Evolutionary conservation across 768 basidiomycete genomes (phyloP), one percentile per base, ranked within the genome.

Genomic region (Neoboletus subvelutipes): DNA sequence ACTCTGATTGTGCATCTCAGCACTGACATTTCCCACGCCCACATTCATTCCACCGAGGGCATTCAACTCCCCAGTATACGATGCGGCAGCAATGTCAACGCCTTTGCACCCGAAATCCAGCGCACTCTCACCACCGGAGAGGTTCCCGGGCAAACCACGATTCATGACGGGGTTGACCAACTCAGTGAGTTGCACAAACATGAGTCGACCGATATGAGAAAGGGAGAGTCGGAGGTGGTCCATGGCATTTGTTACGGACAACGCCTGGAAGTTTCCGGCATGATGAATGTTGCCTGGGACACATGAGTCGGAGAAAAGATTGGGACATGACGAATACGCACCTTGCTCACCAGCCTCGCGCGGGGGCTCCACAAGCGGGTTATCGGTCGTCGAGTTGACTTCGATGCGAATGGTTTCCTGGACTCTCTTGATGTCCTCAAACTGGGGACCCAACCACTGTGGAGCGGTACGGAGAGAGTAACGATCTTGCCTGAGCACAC

Each of bases 1-100:
- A 43, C 92, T 88, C 71, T 94, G 92, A 63, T 94, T 94, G 67
- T 92, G 90, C 88, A 93, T 91, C 74, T 94, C 92, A 1, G 92
- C 92, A 2, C 87, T 88, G 65, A 94, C 90, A 48, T 92, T 84
- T 62, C 89, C 87, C 0, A 90, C 90, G 3, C 87, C 88, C 12
- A 94, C 91, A 0, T 92, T 91, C 74, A 83, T 90, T 15, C 70
- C 70, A 5, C 70, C 92, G 26, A 93, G 80, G 66, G 81, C 86
- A 29, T 91, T 92, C 33, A 94, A 81, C 71, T 94, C 92, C 45
- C 86, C 78, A 3, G 86, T 81, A 67, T 94, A 94, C 0, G 92
- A 86, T 10, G 92, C 91, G 6, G 83, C 80, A 42, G 86, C 88
- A 58, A 94, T 94, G 62, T 94, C 92, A 37, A 93, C 75, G 3